These are phyloP conservation scores for Astrephomene gubernaculifera DNA, from an alignment of 139 green algal species.

Conservation along the genomic window DNA sequence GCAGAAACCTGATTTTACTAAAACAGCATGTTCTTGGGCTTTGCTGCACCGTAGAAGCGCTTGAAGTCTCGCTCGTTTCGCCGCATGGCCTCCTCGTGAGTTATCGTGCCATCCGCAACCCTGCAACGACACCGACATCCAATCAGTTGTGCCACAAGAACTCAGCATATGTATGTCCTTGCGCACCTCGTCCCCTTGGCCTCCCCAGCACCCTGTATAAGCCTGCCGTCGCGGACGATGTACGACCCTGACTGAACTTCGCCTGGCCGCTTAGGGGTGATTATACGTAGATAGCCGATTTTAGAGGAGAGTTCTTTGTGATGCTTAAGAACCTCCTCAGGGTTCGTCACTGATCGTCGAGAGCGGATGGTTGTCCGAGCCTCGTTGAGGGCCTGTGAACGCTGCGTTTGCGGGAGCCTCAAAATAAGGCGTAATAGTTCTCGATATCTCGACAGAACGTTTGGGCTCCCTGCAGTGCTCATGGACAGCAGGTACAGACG, in stretches of 20 bases:
- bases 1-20: too few species aligned
- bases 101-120: conserved; percentile 74
- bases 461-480: background rate
- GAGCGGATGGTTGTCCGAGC: conserved; percentile 39
- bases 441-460: conserved; percentile 34
- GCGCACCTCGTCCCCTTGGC: conserved; percentile 48
- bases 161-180: too few species aligned
- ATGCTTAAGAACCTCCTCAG: conserved; percentile 36
- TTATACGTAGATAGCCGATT: conserved; percentile 52
- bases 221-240: conserved; percentile 47
- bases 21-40: conserved; percentile 58
- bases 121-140: too few species aligned
- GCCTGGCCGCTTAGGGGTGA: conserved; percentile 46
- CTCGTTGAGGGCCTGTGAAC: conserved; percentile 6
- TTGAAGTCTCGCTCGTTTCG: conserved; percentile 60
- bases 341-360: conserved; percentile 26
- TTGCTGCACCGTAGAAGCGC: conserved; percentile 52
- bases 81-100: conserved; percentile 69
- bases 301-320: conserved; percentile 46
- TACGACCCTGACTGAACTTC: conserved; percentile 43
- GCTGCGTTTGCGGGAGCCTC: conserved; percentile 10
- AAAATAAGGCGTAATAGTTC: conserved; percentile 48
- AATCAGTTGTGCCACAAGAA: too few species aligned
- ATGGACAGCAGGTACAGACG: conserved; percentile 1
- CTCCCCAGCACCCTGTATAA: conserved; percentile 49